Evolutionary conservation across 1,284 basidiomycete species (phyloP).

Genomic region (Leccinum griseonigrum): DNA sequence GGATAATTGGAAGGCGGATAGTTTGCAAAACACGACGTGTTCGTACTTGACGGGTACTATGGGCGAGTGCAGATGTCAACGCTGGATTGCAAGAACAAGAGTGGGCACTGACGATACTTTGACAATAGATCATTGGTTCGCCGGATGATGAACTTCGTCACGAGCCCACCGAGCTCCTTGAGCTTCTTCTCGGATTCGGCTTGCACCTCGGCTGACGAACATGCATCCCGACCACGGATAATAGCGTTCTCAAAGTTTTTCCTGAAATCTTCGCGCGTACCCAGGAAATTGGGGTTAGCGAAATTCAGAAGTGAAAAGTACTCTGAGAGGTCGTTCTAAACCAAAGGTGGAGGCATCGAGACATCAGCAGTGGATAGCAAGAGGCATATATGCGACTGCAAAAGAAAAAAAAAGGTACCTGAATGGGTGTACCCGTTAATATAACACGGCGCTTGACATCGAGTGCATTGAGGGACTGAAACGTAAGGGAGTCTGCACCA

Average conservation of each 20-base stretch:
- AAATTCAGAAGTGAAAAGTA: slow-evolving; percentile 97
- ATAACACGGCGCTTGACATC: slow-evolving; percentile 95
- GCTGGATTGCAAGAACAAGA: background rate
- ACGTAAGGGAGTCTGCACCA: slow-evolving; percentile 78
- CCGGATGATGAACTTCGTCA: slow-evolving; percentile 96
- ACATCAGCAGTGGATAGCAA: background rate
- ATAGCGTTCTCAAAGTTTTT: slow-evolving; percentile 97
- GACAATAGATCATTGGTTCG: slow-evolving; percentile 96
- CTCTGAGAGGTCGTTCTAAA: slow-evolving; percentile 92
- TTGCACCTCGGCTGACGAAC: slow-evolving; percentile 83
- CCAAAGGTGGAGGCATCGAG: background rate
- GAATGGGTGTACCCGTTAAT: slow-evolving; percentile 94
- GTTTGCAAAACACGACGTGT: slow-evolving; percentile 95
- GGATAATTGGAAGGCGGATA: slow-evolving; percentile 85
- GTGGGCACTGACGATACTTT: slow-evolving; percentile 79
- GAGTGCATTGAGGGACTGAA: slow-evolving; percentile 81
- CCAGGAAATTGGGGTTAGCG: slow-evolving; percentile 95
- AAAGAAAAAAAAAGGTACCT: slow-evolving; percentile 43
- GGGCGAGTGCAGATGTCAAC: slow-evolving; percentile 11
- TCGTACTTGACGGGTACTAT: slow-evolving; percentile 98
- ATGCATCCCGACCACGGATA: slow-evolving; percentile 89
- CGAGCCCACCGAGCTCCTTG: slow-evolving; percentile 88
- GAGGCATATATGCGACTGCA: slow-evolving; percentile 6
- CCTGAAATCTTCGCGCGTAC: slow-evolving; percentile 89
- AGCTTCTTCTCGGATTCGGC: slow-evolving; percentile 87